Conservation (phyloP, 495 filamentous ascomycete species). For the Trichodelitschia bisporula region DNA sequence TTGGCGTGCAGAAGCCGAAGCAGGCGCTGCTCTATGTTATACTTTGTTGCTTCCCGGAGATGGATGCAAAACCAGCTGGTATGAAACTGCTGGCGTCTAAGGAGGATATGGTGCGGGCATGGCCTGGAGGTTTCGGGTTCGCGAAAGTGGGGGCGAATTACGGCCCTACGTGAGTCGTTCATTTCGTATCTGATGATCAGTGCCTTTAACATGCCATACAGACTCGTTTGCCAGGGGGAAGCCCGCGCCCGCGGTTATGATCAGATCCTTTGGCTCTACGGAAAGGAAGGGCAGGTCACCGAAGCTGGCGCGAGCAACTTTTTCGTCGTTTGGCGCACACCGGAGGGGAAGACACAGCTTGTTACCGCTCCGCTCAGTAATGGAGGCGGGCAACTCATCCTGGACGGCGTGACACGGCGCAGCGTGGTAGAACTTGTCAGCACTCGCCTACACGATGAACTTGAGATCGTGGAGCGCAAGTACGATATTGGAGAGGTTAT, state of each 20-base stretch:
- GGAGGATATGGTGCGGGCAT: constrained; percentile 62
- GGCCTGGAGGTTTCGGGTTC: constrained; percentile 79
- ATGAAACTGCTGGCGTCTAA: constrained; percentile 54
- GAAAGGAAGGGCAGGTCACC: constrained; percentile 46
- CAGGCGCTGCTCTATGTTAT: constrained; percentile 74
- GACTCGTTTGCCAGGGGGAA: constrained; percentile 49
- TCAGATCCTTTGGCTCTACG: constrained; percentile 86
- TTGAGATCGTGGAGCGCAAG: constrained; percentile 54
- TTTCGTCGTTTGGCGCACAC: constrained; percentile 59
- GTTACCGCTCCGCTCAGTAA: constrained; percentile 63
- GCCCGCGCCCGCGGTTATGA: constrained; percentile 47
- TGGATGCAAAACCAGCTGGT: constrained; percentile 15
- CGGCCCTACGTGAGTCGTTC: constrained; percentile 52
- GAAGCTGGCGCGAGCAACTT: constrained; percentile 88
- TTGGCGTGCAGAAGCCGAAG: constrained; percentile 60
- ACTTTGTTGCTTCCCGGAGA: constrained; percentile 40
- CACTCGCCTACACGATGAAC: constrained; percentile 28
- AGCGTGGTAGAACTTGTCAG: constrained; percentile 52
- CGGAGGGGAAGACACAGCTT: constrained; percentile 41
- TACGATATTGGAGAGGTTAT: constrained; percentile 62
- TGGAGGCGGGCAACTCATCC: constrained; percentile 43
- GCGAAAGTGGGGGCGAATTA: constrained; percentile 89
- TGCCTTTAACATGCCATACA: too few species aligned
- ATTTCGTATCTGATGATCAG: too few species aligned
- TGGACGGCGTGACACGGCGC: constrained; percentile 61